A percentile compares a stretch with the other conserved stretches of the same genome.
Conservation (phyloP, 2,329 filamentous ascomycete species). For the Ophiostoma ips region DNA sequence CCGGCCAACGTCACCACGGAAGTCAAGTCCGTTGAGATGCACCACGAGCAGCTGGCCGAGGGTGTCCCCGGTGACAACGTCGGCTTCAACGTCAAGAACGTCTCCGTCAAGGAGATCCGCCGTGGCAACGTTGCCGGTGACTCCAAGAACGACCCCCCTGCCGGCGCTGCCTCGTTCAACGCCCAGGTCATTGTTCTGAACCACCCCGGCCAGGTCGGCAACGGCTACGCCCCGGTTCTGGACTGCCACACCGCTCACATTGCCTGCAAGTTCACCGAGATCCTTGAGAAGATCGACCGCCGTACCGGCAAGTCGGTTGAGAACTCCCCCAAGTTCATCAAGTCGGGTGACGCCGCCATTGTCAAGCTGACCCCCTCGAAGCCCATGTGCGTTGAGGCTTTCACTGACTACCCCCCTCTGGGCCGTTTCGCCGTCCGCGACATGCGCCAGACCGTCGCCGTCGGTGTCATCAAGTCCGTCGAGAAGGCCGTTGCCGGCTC, state of each 20-base stretch:
- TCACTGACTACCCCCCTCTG: conserved; percentile 98
- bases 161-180: conserved; percentile 85
- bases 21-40: conserved; percentile 99
- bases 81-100: conserved; percentile 99
- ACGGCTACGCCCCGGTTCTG: conserved; percentile 96
- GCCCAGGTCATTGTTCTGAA: conserved; percentile 99
- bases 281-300: conserved; percentile 99
- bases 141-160: conserved; percentile 98
- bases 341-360: conserved; percentile 99
- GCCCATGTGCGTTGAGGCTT: conserved; percentile 99
- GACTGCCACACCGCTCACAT: conserved; percentile 99
- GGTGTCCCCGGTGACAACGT: conserved; percentile 99
- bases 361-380: conserved; percentile 99
- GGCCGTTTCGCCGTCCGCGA: conserved; percentile 99
- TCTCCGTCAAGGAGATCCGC: conserved; percentile 99
- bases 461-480: conserved; percentile 89
- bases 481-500: conserved; percentile 44
- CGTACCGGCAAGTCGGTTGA: conserved; percentile 98
- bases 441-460: conserved; percentile 82
- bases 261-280: conserved; percentile 99
- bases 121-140: conserved; percentile 99
- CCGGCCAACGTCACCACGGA: conserved; percentile 99
- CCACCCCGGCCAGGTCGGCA: conserved; percentile 99
- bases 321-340: conserved; percentile 95
- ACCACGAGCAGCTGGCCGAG: conserved; percentile 96